These are phyloP conservation scores for Hygrocybe coccinea DNA, from an alignment of 768 basidiomycete genomes.

Conservation along the genomic window DNA sequence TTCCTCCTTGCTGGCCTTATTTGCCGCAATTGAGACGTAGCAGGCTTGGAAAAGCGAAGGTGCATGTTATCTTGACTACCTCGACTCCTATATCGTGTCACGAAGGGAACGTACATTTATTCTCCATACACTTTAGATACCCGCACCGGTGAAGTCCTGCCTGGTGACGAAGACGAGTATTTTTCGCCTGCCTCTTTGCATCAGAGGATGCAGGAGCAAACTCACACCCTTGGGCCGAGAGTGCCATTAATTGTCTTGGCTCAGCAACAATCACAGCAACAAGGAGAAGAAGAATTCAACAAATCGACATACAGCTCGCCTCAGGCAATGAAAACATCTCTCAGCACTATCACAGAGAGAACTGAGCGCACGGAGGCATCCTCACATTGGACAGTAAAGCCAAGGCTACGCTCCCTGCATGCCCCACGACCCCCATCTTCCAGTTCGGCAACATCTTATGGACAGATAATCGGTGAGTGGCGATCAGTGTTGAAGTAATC, in stretches of 20 bases:
- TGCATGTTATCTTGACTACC: slow-evolving; percentile 44
- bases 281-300: slow-evolving; percentile 20
- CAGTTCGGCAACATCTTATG: slow-evolving; percentile 56
- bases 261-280: slow-evolving; percentile 42
- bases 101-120: slow-evolving; percentile 10
- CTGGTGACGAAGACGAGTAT: slow-evolving; percentile 18
- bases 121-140: slow-evolving; percentile 13
- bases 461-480: slow-evolving; percentile 52
- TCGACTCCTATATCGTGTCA: slow-evolving; percentile 4
- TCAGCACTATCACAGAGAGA: slow-evolving; percentile 64
- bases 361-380: slow-evolving; percentile 63
- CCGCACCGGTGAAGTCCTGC: slow-evolving; percentile 4
- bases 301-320: slow-evolving; percentile 16
- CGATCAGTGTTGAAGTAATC: neutral
- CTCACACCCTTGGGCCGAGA: slow-evolving; percentile 36
- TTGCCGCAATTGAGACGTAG: slow-evolving; percentile 18
- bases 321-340: slow-evolving; percentile 28
- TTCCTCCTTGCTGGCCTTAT: slow-evolving; percentile 14
- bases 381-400: slow-evolving; percentile 42
- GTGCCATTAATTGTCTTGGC: slow-evolving; percentile 58
- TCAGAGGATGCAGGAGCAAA: neutral
- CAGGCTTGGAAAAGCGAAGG: slow-evolving; percentile 51
- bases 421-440: slow-evolving; percentile 37
- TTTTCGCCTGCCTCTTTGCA: slow-evolving; percentile 13
- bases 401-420: slow-evolving; percentile 35